phyloP scores from a whole-genome alignment of 176 grass and related monocot species.

The Eragrostis curvula region DNA sequence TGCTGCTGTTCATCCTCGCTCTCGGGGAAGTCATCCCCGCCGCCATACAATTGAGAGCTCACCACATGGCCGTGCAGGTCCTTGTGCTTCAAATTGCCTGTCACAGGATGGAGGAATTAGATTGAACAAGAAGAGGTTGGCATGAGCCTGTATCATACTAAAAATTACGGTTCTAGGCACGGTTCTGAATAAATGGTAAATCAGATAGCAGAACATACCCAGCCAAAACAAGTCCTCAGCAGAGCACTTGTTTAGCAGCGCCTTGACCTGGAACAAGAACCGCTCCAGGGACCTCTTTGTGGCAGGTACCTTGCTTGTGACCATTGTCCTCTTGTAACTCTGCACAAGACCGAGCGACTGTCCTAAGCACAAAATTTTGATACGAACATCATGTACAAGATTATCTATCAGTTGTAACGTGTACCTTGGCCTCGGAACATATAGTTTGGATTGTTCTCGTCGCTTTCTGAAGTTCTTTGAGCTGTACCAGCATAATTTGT shows the following conservation, averaged over 20 bases:
- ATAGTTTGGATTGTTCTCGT: slow-evolving; percentile 89
- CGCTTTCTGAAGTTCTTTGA: slow-evolving; percentile 77
- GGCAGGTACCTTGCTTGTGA: slow-evolving; percentile 85
- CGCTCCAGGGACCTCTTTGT: slow-evolving; percentile 82
- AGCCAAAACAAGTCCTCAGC: slow-evolving; percentile 54
- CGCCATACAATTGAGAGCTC: slow-evolving; percentile 77
- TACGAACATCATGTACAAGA: not conserved
- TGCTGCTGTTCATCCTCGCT: slow-evolving; percentile 19
- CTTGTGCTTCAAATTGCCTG: slow-evolving; percentile 87
- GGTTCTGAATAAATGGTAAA: not conserved
- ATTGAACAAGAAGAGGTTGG: not conserved
- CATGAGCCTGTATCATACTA: not conserved
- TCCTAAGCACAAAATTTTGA: slow-evolving; percentile 8
- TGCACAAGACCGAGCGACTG: slow-evolving; percentile 28
- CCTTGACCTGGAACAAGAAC: slow-evolving; percentile 84
- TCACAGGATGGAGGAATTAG: not conserved
- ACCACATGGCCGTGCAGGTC: slow-evolving; percentile 74
- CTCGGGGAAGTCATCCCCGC: slow-evolving; percentile 36
- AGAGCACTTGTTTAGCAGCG: slow-evolving; percentile 70
- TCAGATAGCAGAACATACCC: slow-evolving; percentile 43
- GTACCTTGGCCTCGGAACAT: slow-evolving; percentile 90
- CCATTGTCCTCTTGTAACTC: slow-evolving; percentile 81
- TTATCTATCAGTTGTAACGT: not conserved
- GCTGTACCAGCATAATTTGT: slow-evolving; percentile 51
- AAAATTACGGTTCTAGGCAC: not conserved